Conservation (phyloP, 2,329 filamentous ascomycete genomes). For the Juglanconis juglandina region DNA sequence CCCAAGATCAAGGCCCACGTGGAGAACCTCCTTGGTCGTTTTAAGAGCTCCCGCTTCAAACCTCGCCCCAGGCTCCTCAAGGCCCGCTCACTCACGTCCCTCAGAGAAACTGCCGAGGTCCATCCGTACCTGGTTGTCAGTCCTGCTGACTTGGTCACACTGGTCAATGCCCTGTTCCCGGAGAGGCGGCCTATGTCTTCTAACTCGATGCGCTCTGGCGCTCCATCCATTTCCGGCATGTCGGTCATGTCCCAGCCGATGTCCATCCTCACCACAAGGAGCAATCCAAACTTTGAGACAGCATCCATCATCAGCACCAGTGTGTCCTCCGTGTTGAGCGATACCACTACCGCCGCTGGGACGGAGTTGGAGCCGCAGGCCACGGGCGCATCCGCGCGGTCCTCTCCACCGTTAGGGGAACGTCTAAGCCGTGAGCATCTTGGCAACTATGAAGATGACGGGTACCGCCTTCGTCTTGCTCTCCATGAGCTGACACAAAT, state of each 20-base stretch:
- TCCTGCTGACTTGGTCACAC: conserved; percentile 72
- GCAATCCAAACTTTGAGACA: conserved; percentile 54
- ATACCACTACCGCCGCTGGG: conserved; percentile 63
- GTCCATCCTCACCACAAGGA: conserved; percentile 56
- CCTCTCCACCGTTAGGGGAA: conserved; percentile 50
- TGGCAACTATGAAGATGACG: conserved; percentile 60
- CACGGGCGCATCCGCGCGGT: conserved; percentile 48
- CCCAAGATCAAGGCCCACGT: conserved; percentile 65
- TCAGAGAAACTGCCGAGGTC: conserved; percentile 73
- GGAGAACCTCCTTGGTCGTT: conserved; percentile 66
- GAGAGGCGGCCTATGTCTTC: conserved; percentile 65
- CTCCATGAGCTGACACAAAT: conserved; percentile 68
- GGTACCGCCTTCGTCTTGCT: conserved; percentile 62
- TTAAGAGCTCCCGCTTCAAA: conserved; percentile 51
- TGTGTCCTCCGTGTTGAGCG: conserved; percentile 68
- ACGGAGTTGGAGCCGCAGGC: conserved; percentile 56
- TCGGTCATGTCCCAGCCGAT: conserved; percentile 65
- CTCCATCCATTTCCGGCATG: conserved; percentile 65
- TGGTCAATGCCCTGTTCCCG: conserved; percentile 82
- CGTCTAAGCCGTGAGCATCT: conserved; percentile 39
- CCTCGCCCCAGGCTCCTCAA: conserved; percentile 60
- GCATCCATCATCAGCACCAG: conserved; percentile 71
- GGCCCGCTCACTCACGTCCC: conserved; percentile 67
- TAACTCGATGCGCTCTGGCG: conserved; percentile 62
- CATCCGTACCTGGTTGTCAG: conserved; percentile 78